phyloP scores from a whole-genome alignment of 176 grass and related monocot genomes.

The Eragrostis curvula region DNA sequence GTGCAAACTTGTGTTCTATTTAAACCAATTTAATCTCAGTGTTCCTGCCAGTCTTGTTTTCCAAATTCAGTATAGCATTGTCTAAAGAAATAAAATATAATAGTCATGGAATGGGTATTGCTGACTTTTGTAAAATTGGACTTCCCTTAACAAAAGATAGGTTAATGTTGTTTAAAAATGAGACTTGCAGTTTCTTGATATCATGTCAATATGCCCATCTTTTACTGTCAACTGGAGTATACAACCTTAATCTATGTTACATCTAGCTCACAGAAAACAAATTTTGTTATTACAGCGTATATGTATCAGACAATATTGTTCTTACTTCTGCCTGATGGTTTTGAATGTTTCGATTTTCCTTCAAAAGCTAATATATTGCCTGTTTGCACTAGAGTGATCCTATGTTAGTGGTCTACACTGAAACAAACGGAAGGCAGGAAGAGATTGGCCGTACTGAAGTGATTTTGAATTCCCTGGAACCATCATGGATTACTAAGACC shows the following conservation, averaged over 20 bases:
- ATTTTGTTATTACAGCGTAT: background rate
- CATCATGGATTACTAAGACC: constrained; percentile 88
- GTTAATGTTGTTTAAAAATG: background rate
- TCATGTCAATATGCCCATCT: background rate
- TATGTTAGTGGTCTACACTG: constrained; percentile 76
- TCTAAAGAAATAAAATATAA: background rate
- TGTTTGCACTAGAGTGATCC: constrained; percentile 83
- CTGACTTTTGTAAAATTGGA: background rate
- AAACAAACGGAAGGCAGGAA: constrained; percentile 71
- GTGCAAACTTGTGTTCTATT: constrained; percentile 39
- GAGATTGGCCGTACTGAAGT: constrained; percentile 97
- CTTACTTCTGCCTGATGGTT: constrained; percentile 32
- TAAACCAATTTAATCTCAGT: constrained; percentile 21
- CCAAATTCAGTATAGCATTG: background rate
- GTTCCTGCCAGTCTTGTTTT: background rate
- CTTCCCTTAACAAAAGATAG: background rate
- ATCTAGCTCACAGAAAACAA: background rate
- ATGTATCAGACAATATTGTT: constrained; percentile 5
- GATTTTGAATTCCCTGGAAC: constrained; percentile 77
- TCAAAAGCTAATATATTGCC: constrained; percentile 1
- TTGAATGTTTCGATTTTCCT: constrained; percentile 10
- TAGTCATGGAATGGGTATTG: background rate
- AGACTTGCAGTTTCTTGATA: background rate
- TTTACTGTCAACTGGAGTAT: background rate
- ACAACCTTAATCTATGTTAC: background rate